Conservation (phyloP, 495 filamentous ascomycete species). For the Pseudotulostoma volvatum region DNA sequence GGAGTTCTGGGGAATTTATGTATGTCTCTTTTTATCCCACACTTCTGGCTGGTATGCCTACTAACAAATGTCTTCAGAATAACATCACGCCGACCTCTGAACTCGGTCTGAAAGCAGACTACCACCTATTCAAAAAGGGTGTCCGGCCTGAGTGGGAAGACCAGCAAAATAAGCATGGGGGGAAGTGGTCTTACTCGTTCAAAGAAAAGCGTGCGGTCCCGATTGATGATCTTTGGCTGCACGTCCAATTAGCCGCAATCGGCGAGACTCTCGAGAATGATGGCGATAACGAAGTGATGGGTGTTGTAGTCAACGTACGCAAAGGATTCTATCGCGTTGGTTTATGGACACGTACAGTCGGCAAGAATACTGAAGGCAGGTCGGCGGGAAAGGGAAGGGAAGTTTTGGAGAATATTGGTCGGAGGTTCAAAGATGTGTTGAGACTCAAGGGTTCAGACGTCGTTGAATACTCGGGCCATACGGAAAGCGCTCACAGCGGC, state of each 20-base stretch:
- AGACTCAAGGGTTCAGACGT: constrained; percentile 54
- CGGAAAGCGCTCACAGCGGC: constrained; percentile 77
- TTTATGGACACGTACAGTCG: constrained; percentile 80
- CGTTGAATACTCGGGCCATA: constrained; percentile 94
- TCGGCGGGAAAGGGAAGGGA: constrained; percentile 67
- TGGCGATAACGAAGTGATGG: constrained; percentile 89
- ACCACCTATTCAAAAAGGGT: constrained; percentile 97
- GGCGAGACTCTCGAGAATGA: constrained; percentile 95
- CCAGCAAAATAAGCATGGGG: constrained; percentile 92
- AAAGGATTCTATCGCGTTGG: constrained; percentile 96
- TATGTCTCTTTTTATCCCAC: constrained; percentile 32
- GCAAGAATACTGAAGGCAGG: constrained; percentile 58
- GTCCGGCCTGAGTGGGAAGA: constrained; percentile 98
- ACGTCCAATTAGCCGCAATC: constrained; percentile 90
- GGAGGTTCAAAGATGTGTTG: constrained; percentile 78
- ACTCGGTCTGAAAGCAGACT: constrained; percentile 91
- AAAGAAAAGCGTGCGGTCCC: constrained; percentile 80
- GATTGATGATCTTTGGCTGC: constrained; percentile 93
- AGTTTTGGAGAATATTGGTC: constrained; percentile 64
- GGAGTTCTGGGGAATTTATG: constrained; percentile 99
- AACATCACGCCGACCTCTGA: constrained; percentile 95
- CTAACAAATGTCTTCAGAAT: constrained; percentile 43
- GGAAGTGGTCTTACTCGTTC: constrained; percentile 96
- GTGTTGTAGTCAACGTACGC: constrained; percentile 95
- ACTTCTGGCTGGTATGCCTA: constrained; percentile 6